These are phyloP conservation scores for Magnaporthiopsis poae DNA, from an alignment of 2,329 filamentous ascomycete species.

Conservation along the genomic window DNA sequence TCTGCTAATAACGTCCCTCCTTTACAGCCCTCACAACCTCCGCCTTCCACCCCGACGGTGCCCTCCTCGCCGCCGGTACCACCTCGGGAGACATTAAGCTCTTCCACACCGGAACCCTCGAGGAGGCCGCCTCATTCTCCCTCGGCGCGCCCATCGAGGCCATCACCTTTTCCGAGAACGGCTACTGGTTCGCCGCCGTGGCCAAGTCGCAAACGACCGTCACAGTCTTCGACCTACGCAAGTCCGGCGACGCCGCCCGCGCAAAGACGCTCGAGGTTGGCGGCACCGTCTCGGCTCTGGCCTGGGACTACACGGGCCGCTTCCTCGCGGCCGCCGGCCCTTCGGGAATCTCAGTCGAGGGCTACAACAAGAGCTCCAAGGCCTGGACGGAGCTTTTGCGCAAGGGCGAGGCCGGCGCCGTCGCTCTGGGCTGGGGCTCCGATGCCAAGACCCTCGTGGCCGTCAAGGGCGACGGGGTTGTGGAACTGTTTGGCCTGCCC, in stretches of 20 bases:
- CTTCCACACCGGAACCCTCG: slow-evolving; percentile 74
- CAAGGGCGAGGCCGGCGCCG: slow-evolving; percentile 59
- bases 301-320: slow-evolving; percentile 93
- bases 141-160: slow-evolving; percentile 61
- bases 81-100: slow-evolving; percentile 72
- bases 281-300: slow-evolving; percentile 63
- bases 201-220: slow-evolving; percentile 68
- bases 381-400: slow-evolving; percentile 78
- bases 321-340: slow-evolving; percentile 76
- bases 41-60: slow-evolving; percentile 93
- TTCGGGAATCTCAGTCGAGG: slow-evolving; percentile 74
- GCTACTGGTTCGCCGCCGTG: slow-evolving; percentile 84
- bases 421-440: slow-evolving; percentile 67
- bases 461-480: slow-evolving; percentile 62
- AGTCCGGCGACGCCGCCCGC: slow-evolving; percentile 70
- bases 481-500: slow-evolving; percentile 26
- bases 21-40: slow-evolving; percentile 59
- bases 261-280: slow-evolving; percentile 82
- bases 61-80: slow-evolving; percentile 80
- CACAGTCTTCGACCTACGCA: slow-evolving; percentile 84
- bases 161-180: slow-evolving; percentile 87
- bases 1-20: neutral
- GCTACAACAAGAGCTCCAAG: slow-evolving; percentile 80
- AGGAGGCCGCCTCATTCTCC: slow-evolving; percentile 64
- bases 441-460: slow-evolving; percentile 65